These are phyloP conservation scores for Tuber aestivum DNA, from an alignment of 495 filamentous ascomycete species.

Conservation along the genomic window DNA sequence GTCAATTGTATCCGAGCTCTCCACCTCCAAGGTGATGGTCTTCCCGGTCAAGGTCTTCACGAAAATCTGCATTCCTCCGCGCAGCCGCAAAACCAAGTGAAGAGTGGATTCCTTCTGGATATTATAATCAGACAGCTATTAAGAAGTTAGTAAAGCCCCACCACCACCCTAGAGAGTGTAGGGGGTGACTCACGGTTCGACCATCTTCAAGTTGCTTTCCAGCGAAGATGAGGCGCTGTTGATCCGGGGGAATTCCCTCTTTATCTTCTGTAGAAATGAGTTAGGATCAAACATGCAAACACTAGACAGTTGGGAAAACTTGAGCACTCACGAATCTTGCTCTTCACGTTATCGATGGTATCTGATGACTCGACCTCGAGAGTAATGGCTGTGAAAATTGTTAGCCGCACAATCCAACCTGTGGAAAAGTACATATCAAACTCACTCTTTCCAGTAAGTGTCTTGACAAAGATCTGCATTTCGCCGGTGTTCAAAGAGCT, in stretches of 20 bases:
- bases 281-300: neutral
- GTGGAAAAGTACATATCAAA: constrained; percentile 10
- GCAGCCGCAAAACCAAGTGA: constrained; percentile 92
- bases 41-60: constrained; percentile 43
- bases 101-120: constrained; percentile 98
- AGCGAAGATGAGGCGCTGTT: constrained; percentile 85
- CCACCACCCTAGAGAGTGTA: neutral
- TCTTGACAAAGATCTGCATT: constrained; percentile 99
- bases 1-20: constrained; percentile 96
- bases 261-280: constrained; percentile 58
- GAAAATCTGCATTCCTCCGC: constrained; percentile 62
- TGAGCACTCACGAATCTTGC: constrained; percentile 63
- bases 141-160: neutral
- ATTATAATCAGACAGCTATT: constrained; percentile 81
- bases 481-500: constrained; percentile 33
- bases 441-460: constrained; percentile 48
- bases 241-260: constrained; percentile 83
- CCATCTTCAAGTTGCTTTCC: constrained; percentile 89
- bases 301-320: neutral
- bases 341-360: constrained; percentile 98
- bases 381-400: constrained; percentile 62
- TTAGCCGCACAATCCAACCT: constrained; percentile 19
- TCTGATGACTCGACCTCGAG: constrained; percentile 98
- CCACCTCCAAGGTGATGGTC: constrained; percentile 53
- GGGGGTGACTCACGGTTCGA: constrained; percentile 47